Percentiles rank a stretch among this genome's conserved stretches.
These are phyloP conservation scores for Chalciporus sp. DNA, from an alignment of 1,284 basidiomycete species.

Conservation along the genomic window DNA sequence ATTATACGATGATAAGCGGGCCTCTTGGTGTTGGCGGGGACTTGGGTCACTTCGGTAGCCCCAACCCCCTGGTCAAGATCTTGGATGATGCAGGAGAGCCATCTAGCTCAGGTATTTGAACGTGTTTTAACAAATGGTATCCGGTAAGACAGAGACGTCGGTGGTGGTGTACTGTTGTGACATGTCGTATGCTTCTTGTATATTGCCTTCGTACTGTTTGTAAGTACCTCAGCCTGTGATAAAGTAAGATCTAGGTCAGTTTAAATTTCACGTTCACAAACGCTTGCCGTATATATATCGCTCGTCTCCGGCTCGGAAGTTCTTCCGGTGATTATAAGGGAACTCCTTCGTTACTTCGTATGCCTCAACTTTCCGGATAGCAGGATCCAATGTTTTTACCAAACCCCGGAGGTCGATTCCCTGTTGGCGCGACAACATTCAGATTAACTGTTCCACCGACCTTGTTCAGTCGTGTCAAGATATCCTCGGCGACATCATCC, in stretches of 20 bases:
- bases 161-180: neutral
- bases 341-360: too few relatives aligned
- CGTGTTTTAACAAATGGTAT: neutral
- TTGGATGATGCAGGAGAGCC: slow-evolving; percentile 2
- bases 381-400: slow-evolving; percentile 41
- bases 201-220: neutral
- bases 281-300: too few relatives aligned
- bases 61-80: slow-evolving; percentile 4
- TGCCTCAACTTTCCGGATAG: too few relatives aligned
- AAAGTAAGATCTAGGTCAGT: too few relatives aligned
- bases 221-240: too few relatives aligned
- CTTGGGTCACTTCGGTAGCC: neutral
- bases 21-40: neutral
- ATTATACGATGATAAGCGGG: neutral
- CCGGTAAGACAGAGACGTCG: too few relatives aligned
- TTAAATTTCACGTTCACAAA: too few relatives aligned
- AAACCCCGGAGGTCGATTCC: slow-evolving; percentile 44
- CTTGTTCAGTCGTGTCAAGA: slow-evolving; percentile 44
- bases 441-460: slow-evolving; percentile 43
- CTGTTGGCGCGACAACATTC: slow-evolving; percentile 60
- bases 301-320: too few relatives aligned
- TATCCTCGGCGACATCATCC: slow-evolving; percentile 24
- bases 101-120: neutral
- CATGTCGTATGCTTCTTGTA: neutral
- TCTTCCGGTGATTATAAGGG: too few relatives aligned